A percentile compares a stretch with the other conserved stretches of the same genome.
Evolutionary conservation across 306 rosid genomes (phyloP).

Genomic region (Clitoria ternatea): DNA sequence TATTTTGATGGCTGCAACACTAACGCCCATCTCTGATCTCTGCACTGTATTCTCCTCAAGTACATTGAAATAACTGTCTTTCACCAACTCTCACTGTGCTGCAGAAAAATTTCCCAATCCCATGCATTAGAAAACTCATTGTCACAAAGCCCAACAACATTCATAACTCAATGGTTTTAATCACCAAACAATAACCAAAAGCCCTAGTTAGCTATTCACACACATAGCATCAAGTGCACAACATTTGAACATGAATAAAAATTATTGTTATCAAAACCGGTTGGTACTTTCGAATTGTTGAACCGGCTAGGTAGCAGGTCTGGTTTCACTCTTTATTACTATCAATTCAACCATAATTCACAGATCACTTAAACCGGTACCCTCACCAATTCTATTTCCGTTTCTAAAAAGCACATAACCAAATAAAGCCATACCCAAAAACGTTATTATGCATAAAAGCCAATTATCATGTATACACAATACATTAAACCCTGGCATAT

Average conservation of each 20-base stretch:
- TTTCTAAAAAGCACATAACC: too few species aligned
- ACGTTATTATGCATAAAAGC: background rate
- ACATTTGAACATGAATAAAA: background rate
- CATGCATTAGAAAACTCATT: conserved; percentile 25
- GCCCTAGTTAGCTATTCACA: background rate
- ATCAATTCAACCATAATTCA: too few species aligned
- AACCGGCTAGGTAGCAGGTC: too few species aligned
- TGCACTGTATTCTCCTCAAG: conserved; percentile 63
- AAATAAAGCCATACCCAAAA: background rate
- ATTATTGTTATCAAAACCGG: too few species aligned
- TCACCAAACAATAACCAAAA: background rate
- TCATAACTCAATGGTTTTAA: conserved; percentile 8
- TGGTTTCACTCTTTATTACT: too few species aligned
- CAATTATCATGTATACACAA: background rate
- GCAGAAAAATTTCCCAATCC: conserved; percentile 28
- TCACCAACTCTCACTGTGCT: conserved; percentile 36
- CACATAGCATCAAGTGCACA: background rate
- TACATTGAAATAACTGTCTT: conserved; percentile 54
- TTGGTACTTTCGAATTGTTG: too few species aligned
- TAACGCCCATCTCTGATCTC: conserved; percentile 61
- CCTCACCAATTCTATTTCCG: too few species aligned
- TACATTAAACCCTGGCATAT: too few species aligned
- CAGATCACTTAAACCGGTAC: too few species aligned
- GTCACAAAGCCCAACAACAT: background rate
- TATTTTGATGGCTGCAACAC: conserved; percentile 56